A percentile compares a stretch with the other conserved stretches of the same genome.
phyloP scores from a whole-genome alignment of 164 flowering plant species.

The Saururus chinensis region DNA sequence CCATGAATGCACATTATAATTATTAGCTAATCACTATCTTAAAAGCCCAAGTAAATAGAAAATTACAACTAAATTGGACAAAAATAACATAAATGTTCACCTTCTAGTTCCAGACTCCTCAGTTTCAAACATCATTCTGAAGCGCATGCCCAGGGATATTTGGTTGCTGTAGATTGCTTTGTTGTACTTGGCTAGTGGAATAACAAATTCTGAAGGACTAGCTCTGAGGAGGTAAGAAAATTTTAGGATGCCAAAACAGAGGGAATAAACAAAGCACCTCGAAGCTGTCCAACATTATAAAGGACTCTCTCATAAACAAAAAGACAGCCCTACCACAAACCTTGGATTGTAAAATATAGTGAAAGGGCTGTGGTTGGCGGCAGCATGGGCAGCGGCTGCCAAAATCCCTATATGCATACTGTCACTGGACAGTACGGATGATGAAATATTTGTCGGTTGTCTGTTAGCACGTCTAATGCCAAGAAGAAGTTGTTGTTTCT shows the following conservation, averaged over 20 bases:
- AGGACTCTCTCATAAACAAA: neutral
- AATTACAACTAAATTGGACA: neutral
- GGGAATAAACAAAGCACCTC: neutral
- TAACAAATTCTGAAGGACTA: constrained; percentile 97
- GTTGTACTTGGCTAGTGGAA: constrained; percentile 93
- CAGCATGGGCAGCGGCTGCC: constrained; percentile 98
- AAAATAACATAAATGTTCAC: constrained; percentile 20
- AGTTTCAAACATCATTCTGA: constrained; percentile 98
- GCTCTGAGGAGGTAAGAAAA: constrained; percentile 45
- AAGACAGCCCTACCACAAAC: constrained; percentile 9
- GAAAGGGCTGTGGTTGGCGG: constrained; percentile 87
- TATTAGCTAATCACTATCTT: no score
- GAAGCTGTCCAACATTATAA: neutral
- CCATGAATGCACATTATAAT: no score
- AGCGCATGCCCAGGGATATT: constrained; percentile 94
- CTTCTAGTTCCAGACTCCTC: constrained; percentile 96
- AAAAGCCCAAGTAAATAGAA: neutral
- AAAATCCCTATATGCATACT: constrained; percentile 99
- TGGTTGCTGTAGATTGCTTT: constrained; percentile 72
- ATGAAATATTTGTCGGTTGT: constrained; percentile 76
- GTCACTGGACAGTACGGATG: constrained; percentile 94
- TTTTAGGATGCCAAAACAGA: neutral
- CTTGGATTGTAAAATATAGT: constrained; percentile 90
- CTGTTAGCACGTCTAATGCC: constrained; percentile 89
- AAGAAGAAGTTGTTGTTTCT: constrained; percentile 83